Evolutionary conservation across 352 stramenopile species (phyloP), one percentile per base, ranked within the genome.

Genomic region (Blastocystis sp.): DNA sequence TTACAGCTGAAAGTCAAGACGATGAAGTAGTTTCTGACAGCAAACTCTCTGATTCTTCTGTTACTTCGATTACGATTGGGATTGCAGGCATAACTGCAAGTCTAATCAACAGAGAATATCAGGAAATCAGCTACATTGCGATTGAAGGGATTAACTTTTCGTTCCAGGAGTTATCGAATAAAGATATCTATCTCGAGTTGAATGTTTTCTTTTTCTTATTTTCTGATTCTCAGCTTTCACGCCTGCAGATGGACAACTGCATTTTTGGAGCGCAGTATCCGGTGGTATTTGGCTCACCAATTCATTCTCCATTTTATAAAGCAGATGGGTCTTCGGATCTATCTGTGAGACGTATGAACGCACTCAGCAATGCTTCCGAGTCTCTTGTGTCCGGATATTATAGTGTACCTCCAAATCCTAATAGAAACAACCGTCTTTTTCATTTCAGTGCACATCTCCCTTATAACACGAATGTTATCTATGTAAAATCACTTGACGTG

Each of bases 241-340:
- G 66, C 3, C 15, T 88, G 41, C 77, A 88, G 26, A 64, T 88
- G n/a, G 77, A 88, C 23, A 88, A 76, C 50, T 56, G 18, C 18
- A 23, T 64, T 15, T 43, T 45, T 23, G 66, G 59, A 23, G 39
- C 77, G 23, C 55, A 53, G 7, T 88, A 79, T n/a, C 56, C 77
- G 5, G 77, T 88, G 3, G 41, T 88, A 7, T 8, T 77, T 5
- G 77, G 77, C 1, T 88, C 77, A 26, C 73, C 73, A 3, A 84
- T 84, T 47, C 73, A 84, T 29, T 66, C 29, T 20, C 73, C 73
- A 3, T 66, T 84, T 13, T 84, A 66, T 43, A 45, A 11, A 8
- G 55, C 29, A 34, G 53, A 68, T n/a, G 47, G 9, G 9, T 47
- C 53, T 2, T 64, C 43, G n/a, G n/a, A 68, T 18, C 18, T 59